phyloP scores from a whole-genome alignment of 2,329 filamentous ascomycete genomes.

The Xylariaceae sp. region DNA sequence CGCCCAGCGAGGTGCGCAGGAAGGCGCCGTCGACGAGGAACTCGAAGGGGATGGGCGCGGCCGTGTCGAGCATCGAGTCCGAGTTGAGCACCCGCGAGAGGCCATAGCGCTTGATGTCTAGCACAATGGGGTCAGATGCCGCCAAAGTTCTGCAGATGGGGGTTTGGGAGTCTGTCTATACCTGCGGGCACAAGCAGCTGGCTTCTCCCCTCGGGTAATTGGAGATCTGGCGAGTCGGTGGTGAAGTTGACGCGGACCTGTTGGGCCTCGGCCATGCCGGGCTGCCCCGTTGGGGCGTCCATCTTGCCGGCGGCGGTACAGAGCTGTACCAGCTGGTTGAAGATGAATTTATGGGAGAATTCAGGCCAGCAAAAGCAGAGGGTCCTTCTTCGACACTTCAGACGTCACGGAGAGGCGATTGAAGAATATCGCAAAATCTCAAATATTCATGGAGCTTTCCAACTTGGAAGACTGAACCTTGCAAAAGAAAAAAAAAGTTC shows the following conservation, averaged over 20 bases:
- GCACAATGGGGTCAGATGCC: too few species aligned
- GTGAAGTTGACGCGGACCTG: conserved; percentile 64
- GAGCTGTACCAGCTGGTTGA: too few species aligned
- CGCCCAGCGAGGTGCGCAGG: conserved; percentile 79
- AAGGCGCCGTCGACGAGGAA: conserved; percentile 94
- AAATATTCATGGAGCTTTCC: too few species aligned
- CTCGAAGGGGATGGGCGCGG: conserved; percentile 71
- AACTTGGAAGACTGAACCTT: not conserved
- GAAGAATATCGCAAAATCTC: too few species aligned
- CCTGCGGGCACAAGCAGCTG: conserved; percentile 57
- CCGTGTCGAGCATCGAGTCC: conserved; percentile 60
- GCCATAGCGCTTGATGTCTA: conserved; percentile 63
- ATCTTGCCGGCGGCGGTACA: conserved; percentile 7
- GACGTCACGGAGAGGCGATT: too few species aligned
- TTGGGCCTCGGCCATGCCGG: conserved; percentile 20
- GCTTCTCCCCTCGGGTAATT: conserved; percentile 54
- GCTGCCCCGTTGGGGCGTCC: conserved; percentile 18
- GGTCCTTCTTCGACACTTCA: too few species aligned
- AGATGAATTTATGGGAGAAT: too few species aligned
- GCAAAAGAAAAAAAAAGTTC: not conserved
- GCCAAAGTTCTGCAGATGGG: too few species aligned
- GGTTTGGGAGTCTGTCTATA: too few species aligned
- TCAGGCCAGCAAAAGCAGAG: too few species aligned
- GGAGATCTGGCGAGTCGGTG: conserved; percentile 53
- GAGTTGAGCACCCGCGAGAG: conserved; percentile 65